Evolutionary conservation across 164 flowering plant genomes (phyloP), one percentile per base, ranked within the genome.

Genomic region (Vitis amurensis): DNA sequence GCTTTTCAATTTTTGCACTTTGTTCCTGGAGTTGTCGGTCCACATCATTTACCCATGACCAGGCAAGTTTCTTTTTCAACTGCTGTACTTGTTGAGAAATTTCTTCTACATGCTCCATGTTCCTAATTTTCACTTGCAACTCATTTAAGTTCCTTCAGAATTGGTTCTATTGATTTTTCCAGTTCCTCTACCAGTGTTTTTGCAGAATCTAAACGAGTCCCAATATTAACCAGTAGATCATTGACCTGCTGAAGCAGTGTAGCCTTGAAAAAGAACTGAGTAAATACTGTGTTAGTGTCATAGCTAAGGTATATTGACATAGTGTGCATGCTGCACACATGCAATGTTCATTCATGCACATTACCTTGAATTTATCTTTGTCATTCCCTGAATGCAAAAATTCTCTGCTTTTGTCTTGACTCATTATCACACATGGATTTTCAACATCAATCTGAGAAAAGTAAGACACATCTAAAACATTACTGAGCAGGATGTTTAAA

Each of bases 341-440:
- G 44, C 44, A 37, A 37, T 37, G 44, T 37, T 37, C 44, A 37
- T 37, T 3, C 44, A 37, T 37, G 58, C 11, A 60, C 14, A 44
- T 69, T 68, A 93, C 99, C 94, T 91, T 91, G 74, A 96, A 93
- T 82, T 93, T 96, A 55, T 96, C 99, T 73, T 86, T 96, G 71
- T 81, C 90, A 83, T 82, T 96, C 57, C 98, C 99, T 52, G 99
- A 96, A 85, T 93, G 97, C 77, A 96, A 77, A 81, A 96, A 96
- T 70, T 96, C 98, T 74, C 99, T 82, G 80, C 99, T 96, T 79
- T 89, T 93, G 82, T 96, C 99, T 78, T 96, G 99, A 74, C 91
- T 92, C 99, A 93, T 93, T 56, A 96, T 80, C 11, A 93, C 97
- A 82, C 99, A 96, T 48, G 99, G 99, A 85, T 96, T 96, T 78